Evolutionary conservation across 805 yeast genomes (phyloP), one percentile per base, ranked within the genome.

Genomic region (Pachysolen tannophilus): DNA sequence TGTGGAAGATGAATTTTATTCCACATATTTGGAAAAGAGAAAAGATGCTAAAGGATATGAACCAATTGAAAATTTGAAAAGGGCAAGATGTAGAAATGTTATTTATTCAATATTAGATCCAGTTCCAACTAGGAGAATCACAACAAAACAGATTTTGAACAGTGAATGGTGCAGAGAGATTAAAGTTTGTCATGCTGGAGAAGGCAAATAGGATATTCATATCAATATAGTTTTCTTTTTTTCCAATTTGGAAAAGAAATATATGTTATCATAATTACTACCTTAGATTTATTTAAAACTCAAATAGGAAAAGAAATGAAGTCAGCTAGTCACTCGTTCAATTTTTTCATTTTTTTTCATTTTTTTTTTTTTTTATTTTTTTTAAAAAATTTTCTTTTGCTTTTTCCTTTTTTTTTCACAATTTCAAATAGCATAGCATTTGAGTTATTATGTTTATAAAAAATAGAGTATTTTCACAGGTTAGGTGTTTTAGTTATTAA

Each of bases 101-200:
- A 82, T 92, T 39, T 90, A 90, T 55, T 84, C 95, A 15, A 82
- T 92, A 37, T 63, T 92, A 46, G 97, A 92, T 53, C 98, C 98
- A 1, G 77, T 81, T 23, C 94, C 98, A 4, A 63, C 70, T 10
- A 70, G 97, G 47, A 71, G 97, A 53, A 82, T 92, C 44, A 88
- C 83, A 18, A 94, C 94, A 10, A 75, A 75, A 47, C 97, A 90
- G 58, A 75, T 88, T 19, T 63, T 92, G 52, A 87, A 82, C 51
- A 80, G 92, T 54, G 97, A 92, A 57, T 90, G 97, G 97, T 95
- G 94, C 1, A 65, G 97, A 40, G 94, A 85, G 53, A 87, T 90
- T 43, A 69, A 63, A 39, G 78, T 84, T 19, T 87, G 95, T 55
- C 76, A 71, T 24, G 82, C 83, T 17, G 88, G 83, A 10, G 77